A percentile compares a stretch with the other conserved stretches of the same genome.
Conservation (phyloP, 805 yeast species). For the Myxozyma sirexii region DNA sequence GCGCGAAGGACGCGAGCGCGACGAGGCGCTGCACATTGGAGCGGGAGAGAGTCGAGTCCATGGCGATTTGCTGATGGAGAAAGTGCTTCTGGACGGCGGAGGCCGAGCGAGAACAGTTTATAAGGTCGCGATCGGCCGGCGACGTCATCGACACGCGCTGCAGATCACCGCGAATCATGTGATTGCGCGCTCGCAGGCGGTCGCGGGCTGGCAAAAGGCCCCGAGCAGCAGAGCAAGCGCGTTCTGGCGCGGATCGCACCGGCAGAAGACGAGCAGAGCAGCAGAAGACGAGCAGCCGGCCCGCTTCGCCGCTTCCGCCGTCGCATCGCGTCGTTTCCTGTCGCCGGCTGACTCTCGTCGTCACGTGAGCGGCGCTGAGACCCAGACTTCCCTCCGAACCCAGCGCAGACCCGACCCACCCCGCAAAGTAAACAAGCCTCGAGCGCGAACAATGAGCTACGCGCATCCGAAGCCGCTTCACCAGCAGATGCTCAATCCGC, state of each 20-base stretch:
- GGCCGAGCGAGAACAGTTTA: neutral
- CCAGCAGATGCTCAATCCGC: conserved; percentile 28
- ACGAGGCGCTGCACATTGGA: conserved; percentile 44
- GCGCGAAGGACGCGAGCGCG: conserved; percentile 56
- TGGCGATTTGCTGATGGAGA: neutral
- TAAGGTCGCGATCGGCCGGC: neutral
- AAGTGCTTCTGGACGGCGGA: neutral
- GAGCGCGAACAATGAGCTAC: conserved; percentile 20
- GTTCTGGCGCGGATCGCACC: too few relatives aligned
- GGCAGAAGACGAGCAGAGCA: too few relatives aligned
- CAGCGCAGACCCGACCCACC: conserved; percentile 6
- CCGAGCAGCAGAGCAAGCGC: too few relatives aligned
- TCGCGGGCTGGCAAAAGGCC: too few relatives aligned
- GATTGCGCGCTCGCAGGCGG: too few relatives aligned
- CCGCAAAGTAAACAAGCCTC: neutral
- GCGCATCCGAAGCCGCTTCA: conserved; percentile 24
- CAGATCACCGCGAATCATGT: neutral
- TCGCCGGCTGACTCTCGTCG: too few relatives aligned
- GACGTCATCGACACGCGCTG: conserved; percentile 1
- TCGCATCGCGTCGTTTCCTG: too few relatives aligned
- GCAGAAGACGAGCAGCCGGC: too few relatives aligned
- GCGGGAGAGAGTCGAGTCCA: conserved; percentile 23
- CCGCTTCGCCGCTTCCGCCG: too few relatives aligned
- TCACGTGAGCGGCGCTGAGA: neutral
- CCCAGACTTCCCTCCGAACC: neutral